Percentiles rank a stretch among this genome's conserved stretches.
Evolutionary conservation across 768 basidiomycete genomes (phyloP).

Genomic region (Tubosaeta brunneosetosa): DNA sequence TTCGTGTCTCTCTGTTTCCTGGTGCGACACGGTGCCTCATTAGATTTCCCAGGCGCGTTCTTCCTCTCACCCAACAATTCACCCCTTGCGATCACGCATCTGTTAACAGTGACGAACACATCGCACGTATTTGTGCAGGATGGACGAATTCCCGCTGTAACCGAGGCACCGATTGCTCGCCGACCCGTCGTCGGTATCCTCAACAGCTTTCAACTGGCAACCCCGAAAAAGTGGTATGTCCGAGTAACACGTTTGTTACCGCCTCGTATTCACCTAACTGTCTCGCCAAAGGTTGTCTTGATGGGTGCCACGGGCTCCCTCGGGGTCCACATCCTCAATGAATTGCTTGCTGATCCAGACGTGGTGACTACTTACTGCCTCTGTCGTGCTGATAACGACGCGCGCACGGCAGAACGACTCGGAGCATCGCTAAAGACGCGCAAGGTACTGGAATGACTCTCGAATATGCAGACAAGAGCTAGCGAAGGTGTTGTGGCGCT

Average conservation of each 20-base stretch:
- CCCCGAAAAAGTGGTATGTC: slow-evolving; percentile 15
- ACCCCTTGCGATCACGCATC: slow-evolving; percentile 41
- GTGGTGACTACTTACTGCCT: slow-evolving; percentile 47
- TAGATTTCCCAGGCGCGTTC: slow-evolving; percentile 20
- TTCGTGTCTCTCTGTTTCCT: slow-evolving; percentile 6
- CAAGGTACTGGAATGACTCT: slow-evolving; percentile 22
- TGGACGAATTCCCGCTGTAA: slow-evolving; percentile 6
- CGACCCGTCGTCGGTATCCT: slow-evolving; percentile 21
- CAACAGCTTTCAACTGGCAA: no score
- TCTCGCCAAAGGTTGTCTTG: slow-evolving; percentile 30
- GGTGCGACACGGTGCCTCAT: background rate
- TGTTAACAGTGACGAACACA: slow-evolving; percentile 29
- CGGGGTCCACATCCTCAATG: slow-evolving; percentile 49
- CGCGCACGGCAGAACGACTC: slow-evolving; percentile 39
- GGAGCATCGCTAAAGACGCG: slow-evolving; percentile 38
- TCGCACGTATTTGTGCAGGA: slow-evolving; percentile 25
- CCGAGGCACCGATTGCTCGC: slow-evolving; percentile 12
- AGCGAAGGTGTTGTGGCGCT: slow-evolving; percentile 35
- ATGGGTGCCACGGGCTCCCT: slow-evolving; percentile 53
- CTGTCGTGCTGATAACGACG: slow-evolving; percentile 44
- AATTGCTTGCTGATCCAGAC: slow-evolving; percentile 33
- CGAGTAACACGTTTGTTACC: no score
- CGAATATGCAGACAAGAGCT: background rate
- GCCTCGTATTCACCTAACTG: no score
- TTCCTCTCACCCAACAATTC: slow-evolving; percentile 45